Evolutionary conservation across 2,329 filamentous ascomycete species (phyloP), one percentile per base, ranked within the genome.

Genomic region (Hymenoscyphus repandus): DNA sequence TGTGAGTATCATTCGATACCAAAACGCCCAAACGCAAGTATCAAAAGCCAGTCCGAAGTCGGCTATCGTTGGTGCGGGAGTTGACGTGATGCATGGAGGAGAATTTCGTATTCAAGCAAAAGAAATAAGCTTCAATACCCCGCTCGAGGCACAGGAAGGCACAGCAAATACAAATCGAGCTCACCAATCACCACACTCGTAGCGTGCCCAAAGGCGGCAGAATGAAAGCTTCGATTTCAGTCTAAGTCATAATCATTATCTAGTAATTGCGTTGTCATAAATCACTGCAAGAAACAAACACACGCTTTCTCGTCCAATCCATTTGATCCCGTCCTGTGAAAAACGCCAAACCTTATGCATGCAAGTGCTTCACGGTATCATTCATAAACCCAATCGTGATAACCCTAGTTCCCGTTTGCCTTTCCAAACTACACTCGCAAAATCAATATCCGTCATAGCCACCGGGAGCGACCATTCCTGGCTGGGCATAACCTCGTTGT

Each of bases 401-500:
- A n/a, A 22, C 42, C 15, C 9, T 18, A 37, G 30, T 18, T 17
- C 37, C 15, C 13, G 27, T 15, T 13, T 39, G 17, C 31, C 11
- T n/a, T 18, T 17, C 41, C 40, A 46, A 38, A 47, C 34, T 22
- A 33, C 45, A 38, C 54, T 47, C 20, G 38, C 42, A 58, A 54
- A 57, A 60, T 37, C 56, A 58, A 42, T 64, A 62, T 17, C 49
- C 58, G 27, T 53, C 58, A 42, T 64, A 62, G 15, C 50, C 59
- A 37, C 54, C 57, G 42, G 57, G 62, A 22, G 51, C 51, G 17
- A 61, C 55, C 15, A 62, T 58, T 17, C 56, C 58, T 18, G 56
- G 56, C 30, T 61, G 61, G 15, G 53, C 55, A 54, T 63, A 64
- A 13, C 59, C 59, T 52, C 61, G 51, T 45, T 59, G 57, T 38